A percentile compares a stretch with the other conserved stretches of the same genome.
Evolutionary conservation across 306 rosid genomes (phyloP).

Genomic region (Begonia masoniana): DNA sequence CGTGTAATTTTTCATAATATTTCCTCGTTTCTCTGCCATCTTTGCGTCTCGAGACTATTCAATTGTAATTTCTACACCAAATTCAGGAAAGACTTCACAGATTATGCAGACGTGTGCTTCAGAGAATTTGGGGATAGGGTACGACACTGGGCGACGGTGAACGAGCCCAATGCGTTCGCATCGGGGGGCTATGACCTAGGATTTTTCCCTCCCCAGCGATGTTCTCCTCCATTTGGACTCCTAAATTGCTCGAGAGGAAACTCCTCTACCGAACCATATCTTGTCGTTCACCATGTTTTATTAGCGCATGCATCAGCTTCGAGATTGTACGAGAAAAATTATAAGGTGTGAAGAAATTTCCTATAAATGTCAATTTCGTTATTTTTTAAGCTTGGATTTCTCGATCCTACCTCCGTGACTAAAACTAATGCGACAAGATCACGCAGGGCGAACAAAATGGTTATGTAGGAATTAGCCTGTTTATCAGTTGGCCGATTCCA

Average conservation of each 20-base stretch:
- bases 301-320: constrained; percentile 57
- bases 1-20: constrained; percentile 23
- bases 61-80: not conserved
- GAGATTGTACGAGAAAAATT: constrained; percentile 37
- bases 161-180: constrained; percentile 43
- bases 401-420: too few relatives aligned
- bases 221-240: constrained; percentile 46
- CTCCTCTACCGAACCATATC: constrained; percentile 53
- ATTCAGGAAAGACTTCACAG: constrained; percentile 61
- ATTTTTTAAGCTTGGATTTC: too few relatives aligned
- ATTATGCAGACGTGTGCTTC: constrained; percentile 57
- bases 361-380: too few relatives aligned
- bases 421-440: too few relatives aligned
- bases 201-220: constrained; percentile 32
- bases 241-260: constrained; percentile 26
- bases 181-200: constrained; percentile 36
- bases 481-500: constrained; percentile 22
- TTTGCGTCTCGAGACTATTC: not conserved
- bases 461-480: constrained; percentile 38
- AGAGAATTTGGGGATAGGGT: constrained; percentile 71
- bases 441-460: constrained; percentile 49
- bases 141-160: constrained; percentile 41
- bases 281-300: constrained; percentile 46
- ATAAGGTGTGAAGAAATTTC: constrained; percentile 18
- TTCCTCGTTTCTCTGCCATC: not conserved